Base-by-base conservation (phyloP, 2,329 filamentous ascomycete genomes). In the Pseudopithomyces maydicus region DNA sequence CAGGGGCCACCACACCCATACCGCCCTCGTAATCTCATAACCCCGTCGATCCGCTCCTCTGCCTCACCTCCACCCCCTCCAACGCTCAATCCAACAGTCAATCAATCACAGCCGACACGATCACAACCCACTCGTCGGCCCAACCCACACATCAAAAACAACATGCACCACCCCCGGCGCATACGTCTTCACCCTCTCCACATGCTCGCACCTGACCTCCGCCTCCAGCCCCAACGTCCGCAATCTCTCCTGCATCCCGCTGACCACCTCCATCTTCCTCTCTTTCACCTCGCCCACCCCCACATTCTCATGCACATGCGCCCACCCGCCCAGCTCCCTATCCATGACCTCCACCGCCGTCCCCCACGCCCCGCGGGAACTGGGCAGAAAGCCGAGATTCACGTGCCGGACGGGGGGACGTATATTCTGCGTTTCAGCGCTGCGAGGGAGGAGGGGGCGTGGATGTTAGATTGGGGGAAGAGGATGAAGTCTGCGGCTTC, bases 231-330 rank as follows among this genome's bases (percentile, higher is more conserved):
- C 3, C 4, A 42, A 44, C 11, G 22, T 50, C 20, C 62, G 61
- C 35, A 64, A 38, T n/a, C 69, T 32, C n/a, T 36, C 59, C 64
- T 70, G 52, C 47, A 85, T 75, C 49, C 78, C 73, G 1, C 59
- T 55, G 12, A 78, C 75, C 46, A 83, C 78, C 20, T 77, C 68
- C 14, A 56, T 59, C n/a, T 29, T 59, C 57, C 63, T 64, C 26
- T 22, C 15, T 2, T 69, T 66, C 22, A 76, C 55, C 17, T 73
- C 70, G 1, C 47, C 46, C 14, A 65, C 65, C 17, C 81, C 79
- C 35, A 86, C 81, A 62, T 87, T 88, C 71, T 87, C 85, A 67
- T 88, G 85, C 41, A 84, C 78, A 74, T 88, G 85, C 8, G 84
- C 62, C 85, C 85, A 88, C 0, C 85, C 85, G 5, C 80, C 81